These are phyloP conservation scores for Fusarium newnesense DNA, from an alignment of 2,329 filamentous ascomycete genomes.

Conservation along the genomic window DNA sequence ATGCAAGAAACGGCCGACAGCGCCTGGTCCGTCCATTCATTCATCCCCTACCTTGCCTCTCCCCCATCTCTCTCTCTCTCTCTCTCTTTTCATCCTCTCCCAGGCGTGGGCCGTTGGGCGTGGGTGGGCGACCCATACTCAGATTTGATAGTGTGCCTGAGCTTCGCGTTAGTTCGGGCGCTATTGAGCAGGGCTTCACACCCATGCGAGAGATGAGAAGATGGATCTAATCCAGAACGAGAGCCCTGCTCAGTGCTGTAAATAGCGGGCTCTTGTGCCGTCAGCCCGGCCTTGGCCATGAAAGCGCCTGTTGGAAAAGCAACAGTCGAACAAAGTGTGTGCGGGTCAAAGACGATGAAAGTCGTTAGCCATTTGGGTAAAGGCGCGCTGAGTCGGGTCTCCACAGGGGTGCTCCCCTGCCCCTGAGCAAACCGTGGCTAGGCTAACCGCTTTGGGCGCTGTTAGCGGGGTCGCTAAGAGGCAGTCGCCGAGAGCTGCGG, in stretches of 20 bases:
- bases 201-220: slow-evolving; percentile 13
- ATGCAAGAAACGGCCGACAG: slow-evolving; percentile 25
- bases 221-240: slow-evolving; percentile 17
- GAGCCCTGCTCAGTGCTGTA: slow-evolving; percentile 2
- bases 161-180: slow-evolving; percentile 27
- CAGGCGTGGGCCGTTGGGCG: slow-evolving; percentile 17
- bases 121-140: slow-evolving; percentile 15
- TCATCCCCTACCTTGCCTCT: slow-evolving; percentile 13
- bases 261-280: slow-evolving; percentile 19
- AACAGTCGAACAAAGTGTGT: slow-evolving; percentile 14
- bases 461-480: slow-evolving; percentile 17
- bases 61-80: neutral
- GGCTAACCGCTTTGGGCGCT: neutral
- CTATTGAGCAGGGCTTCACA: slow-evolving; percentile 25
- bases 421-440: slow-evolving; percentile 22
- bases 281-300: slow-evolving; percentile 24
- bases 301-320: slow-evolving; percentile 3
- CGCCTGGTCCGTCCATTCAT: neutral
- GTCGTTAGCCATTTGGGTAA: slow-evolving; percentile 16
- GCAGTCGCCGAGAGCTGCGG: slow-evolving; percentile 22
- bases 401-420: slow-evolving; percentile 3
- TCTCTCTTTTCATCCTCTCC: slow-evolving; percentile 9
- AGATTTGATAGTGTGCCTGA: slow-evolving; percentile 29
- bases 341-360: slow-evolving; percentile 21
- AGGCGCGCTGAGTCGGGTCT: neutral